A percentile compares a stretch with the other conserved stretches of the same genome.
These are phyloP conservation scores for Colletotrichum caudatum DNA, from an alignment of 2,329 filamentous ascomycete species.

Conservation along the genomic window DNA sequence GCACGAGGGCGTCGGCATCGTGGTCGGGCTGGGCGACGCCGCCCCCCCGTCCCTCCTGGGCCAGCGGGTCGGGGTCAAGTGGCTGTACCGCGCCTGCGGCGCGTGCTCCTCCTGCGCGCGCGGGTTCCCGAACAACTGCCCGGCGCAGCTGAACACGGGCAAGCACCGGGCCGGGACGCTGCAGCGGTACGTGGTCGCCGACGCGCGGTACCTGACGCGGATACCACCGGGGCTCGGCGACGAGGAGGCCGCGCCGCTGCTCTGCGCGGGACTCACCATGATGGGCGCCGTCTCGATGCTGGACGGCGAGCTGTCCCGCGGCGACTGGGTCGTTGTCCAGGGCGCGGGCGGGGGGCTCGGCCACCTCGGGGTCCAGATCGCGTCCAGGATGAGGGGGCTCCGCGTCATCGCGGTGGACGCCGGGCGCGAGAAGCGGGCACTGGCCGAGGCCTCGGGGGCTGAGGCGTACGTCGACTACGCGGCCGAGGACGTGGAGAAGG, in stretches of 20 bases:
- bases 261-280: constrained; percentile 52
- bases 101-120: constrained; percentile 51
- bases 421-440: constrained; percentile 42
- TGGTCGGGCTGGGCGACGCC: constrained; percentile 47
- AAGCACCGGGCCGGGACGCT: constrained; percentile 51
- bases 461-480: constrained; percentile 48
- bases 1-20: constrained; percentile 49
- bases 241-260: constrained; percentile 47
- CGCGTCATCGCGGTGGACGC: constrained; percentile 49
- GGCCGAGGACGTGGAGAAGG: constrained; percentile 42
- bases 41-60: constrained; percentile 48
- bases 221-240: constrained; percentile 45
- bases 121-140: constrained; percentile 55
- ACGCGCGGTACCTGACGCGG: constrained; percentile 46
- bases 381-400: constrained; percentile 41
- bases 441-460: constrained; percentile 46
- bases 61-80: constrained; percentile 57
- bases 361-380: constrained; percentile 51
- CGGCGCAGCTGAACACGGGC: constrained; percentile 56
- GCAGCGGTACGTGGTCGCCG: constrained; percentile 49
- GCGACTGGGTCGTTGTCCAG: constrained; percentile 50
- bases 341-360: constrained; percentile 51
- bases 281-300: constrained; percentile 46
- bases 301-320: constrained; percentile 4
- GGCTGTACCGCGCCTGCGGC: constrained; percentile 58